Percentiles rank a stretch among this genome's conserved stretches.
Conservation (phyloP, 805 yeast genomes). For the Ogataea allantospora region DNA sequence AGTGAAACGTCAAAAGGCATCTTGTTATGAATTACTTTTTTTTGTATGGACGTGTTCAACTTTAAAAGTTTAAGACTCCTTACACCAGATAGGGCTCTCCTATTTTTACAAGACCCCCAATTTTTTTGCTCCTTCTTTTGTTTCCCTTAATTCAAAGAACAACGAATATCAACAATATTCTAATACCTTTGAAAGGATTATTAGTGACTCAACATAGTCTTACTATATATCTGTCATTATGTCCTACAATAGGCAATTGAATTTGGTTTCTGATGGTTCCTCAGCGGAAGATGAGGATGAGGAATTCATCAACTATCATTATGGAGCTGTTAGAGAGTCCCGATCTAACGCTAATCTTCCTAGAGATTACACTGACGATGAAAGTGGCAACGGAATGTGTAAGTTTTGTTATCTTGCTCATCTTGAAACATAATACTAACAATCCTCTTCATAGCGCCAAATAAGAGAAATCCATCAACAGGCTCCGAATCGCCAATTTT, state of each 20-base stretch:
- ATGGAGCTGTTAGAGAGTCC: constrained; percentile 7
- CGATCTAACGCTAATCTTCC: constrained; percentile 4
- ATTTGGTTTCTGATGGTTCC: constrained; percentile 18
- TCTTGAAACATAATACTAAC: constrained; percentile 5
- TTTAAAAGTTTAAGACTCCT: constrained; percentile 5
- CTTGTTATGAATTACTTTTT: not conserved
- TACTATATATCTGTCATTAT: constrained; percentile 3
- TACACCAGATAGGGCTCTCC: constrained; percentile 3
- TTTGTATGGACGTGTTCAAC: constrained; percentile 7
- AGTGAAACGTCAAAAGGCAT: constrained; percentile 47
- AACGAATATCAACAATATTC: not conserved
- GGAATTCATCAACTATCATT: constrained; percentile 1
- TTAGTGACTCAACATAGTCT: not conserved
- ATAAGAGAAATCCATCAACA: constrained; percentile 12
- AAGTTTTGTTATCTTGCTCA: constrained; percentile 4
- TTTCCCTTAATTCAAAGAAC: constrained; percentile 4
- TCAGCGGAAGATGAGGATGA: constrained; percentile 19
- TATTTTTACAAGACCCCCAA: not conserved
- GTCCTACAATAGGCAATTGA: constrained; percentile 24
- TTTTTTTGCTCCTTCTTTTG: constrained; percentile 11
- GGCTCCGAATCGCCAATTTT: constrained; percentile 19
- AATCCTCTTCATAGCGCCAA: constrained; percentile 21
- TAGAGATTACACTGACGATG: constrained; percentile 10
- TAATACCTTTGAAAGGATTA: constrained; percentile 1
- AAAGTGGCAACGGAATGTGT: constrained; percentile 17